Evolutionary conservation across 2,329 filamentous ascomycete genomes (phyloP), one percentile per base, ranked within the genome.

Genomic region (Colletotrichum lindemuthianum): DNA sequence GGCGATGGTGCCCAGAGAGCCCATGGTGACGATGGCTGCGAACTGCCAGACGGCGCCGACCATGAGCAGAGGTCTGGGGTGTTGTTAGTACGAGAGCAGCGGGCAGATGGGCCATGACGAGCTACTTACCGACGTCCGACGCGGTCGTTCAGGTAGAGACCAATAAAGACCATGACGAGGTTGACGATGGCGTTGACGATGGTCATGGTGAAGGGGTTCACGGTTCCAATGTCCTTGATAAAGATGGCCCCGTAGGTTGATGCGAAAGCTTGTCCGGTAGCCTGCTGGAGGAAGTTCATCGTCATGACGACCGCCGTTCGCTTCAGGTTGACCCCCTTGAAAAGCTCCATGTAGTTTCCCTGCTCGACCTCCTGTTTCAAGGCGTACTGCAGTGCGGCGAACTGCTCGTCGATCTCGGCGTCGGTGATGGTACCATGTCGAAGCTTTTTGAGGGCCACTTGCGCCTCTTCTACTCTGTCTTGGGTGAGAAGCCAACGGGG

Each of bases 401-500:
- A 60, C 34, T 74, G 68, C 9, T 55, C 60, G 9, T 71, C 54
- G 37, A 73, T 73, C 57, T 74, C 65, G 4, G 69, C 67, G 12
- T 73, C 69, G 2, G 69, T 63, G 40, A 70, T 69, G 24, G 63
- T 66, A 2, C 71, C 69, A 10, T 64, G 34, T 24, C 70, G 71
- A 8, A 77, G 68, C 8, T 66, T 69, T 2, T 66, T 63, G 6
- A 77, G 61, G 2, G 70, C 68, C 1, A 36, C 10, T 7, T 71
- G 47, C 1, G 76, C 75, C 15, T 77, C 75, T 16, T 76, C 72
- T 5, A 66, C 54, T 24, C 72, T 69, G 15, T 69, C 70, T 24
- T 71, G 65, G 8, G 65, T 68, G 4, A 75, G 59, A 3, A 76
- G 71, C 75, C 75, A 77, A 2, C 70, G 67, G 8, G 73, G 72